A percentile compares a stretch with the other conserved stretches of the same genome.
These are phyloP conservation scores for Zygotorulaspora florentina DNA, from an alignment of 805 yeast genomes.

Conservation along the genomic window DNA sequence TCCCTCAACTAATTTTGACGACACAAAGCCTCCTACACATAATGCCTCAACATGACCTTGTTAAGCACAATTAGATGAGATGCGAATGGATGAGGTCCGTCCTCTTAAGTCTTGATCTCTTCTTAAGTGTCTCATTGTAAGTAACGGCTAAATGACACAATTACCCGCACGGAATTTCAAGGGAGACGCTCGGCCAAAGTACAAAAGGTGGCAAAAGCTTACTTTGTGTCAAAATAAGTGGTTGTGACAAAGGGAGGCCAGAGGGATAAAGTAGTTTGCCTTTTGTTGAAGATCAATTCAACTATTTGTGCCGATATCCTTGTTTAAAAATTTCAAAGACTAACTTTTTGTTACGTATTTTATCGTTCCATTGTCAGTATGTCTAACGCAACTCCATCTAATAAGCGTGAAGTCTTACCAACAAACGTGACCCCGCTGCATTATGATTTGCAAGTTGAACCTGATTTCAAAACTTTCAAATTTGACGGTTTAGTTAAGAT, in stretches of 20 bases:
- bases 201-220: slow-evolving; percentile 1
- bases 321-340: background rate
- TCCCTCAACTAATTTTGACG: background rate
- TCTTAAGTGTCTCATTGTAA: background rate
- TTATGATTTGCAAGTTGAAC: slow-evolving; percentile 65
- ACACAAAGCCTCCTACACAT: background rate
- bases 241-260: too few species aligned
- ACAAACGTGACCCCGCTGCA: slow-evolving; percentile 64
- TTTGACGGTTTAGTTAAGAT: slow-evolving; percentile 54
- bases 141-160: background rate
- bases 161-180: background rate
- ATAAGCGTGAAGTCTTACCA: slow-evolving; percentile 49
- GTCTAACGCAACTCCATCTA: slow-evolving; percentile 9
- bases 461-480: slow-evolving; percentile 54
- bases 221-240: background rate
- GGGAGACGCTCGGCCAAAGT: background rate
- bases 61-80: background rate
- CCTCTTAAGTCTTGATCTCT: background rate
- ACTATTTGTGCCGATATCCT: too few species aligned
- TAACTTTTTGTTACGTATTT: background rate
- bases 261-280: background rate
- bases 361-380: slow-evolving; percentile 2
- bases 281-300: background rate
- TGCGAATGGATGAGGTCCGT: background rate
- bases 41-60: background rate